These are phyloP conservation scores for Leccinum incarnatum DNA, from an alignment of 768 basidiomycete species.

Conservation along the genomic window DNA sequence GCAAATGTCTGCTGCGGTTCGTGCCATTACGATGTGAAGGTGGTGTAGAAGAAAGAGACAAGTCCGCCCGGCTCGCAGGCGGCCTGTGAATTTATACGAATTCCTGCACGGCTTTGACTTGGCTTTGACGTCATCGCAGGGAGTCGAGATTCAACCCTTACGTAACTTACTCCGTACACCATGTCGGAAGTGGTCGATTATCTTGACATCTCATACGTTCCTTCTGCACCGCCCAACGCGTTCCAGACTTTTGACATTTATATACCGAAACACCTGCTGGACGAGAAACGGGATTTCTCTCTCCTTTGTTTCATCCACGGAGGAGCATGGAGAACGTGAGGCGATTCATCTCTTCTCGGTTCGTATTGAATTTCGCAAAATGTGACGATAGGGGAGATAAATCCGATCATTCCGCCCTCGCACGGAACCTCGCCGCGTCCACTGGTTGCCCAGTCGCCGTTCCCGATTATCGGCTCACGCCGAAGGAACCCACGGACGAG, in stretches of 20 bases:
- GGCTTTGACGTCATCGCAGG: constrained; percentile 29
- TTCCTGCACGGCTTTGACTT: background rate
- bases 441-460: constrained; percentile 62
- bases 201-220: constrained; percentile 37
- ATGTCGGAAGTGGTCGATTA: constrained; percentile 5
- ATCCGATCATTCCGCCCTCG: constrained; percentile 51
- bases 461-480: constrained; percentile 77
- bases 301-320: constrained; percentile 77
- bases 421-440: constrained; percentile 46
- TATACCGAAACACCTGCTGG: constrained; percentile 26
- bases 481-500: constrained; percentile 35
- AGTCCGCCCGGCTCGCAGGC: background rate
- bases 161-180: background rate
- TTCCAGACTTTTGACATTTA: constrained; percentile 58
- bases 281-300: background rate
- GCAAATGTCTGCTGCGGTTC: constrained; percentile 74
- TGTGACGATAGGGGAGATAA: constrained; percentile 66
- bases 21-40: constrained; percentile 47
- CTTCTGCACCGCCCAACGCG: constrained; percentile 22
- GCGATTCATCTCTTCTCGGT: constrained; percentile 2
- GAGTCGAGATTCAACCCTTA: background rate
- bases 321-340: constrained; percentile 81
- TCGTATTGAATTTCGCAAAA: constrained; percentile 3
- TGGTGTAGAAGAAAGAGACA: constrained; percentile 1
- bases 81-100: constrained; percentile 5